A percentile compares a stretch with the other conserved stretches of the same genome.
Conservation (phyloP, 1,284 basidiomycete genomes). For the Cutaneotrichosporon sp. region DNA sequence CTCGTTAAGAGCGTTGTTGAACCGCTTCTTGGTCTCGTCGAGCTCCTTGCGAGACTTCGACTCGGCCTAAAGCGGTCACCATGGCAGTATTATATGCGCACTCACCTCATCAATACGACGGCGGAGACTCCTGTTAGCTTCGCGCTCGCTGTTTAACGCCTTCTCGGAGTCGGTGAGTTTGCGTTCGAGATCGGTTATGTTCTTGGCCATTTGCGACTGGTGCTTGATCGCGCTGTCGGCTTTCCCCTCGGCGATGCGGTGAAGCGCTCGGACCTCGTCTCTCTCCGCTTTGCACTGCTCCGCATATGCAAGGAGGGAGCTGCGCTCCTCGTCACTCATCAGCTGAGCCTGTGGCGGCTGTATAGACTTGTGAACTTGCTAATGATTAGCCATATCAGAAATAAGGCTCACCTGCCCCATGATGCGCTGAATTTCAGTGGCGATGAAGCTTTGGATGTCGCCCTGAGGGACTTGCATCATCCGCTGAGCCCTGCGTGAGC, state of each 20-base stretch:
- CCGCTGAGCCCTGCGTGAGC: background rate
- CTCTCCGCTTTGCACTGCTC: background rate
- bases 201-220: constrained; percentile 25
- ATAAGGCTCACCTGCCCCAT: background rate
- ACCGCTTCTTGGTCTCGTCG: background rate
- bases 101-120: constrained; percentile 9
- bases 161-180: constrained; percentile 7
- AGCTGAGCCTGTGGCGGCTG: too few species aligned
- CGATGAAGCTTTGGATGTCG: background rate
- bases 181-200: constrained; percentile 19
- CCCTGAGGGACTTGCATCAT: background rate
- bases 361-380: too few species aligned
- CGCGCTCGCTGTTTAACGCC: background rate
- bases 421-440: background rate
- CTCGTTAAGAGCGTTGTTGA: constrained; percentile 2
- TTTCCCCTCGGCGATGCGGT: constrained; percentile 18
- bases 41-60: background rate
- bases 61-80: constrained; percentile 3
- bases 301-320: background rate
- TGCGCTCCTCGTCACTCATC: too few species aligned
- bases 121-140: background rate
- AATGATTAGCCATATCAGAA: too few species aligned
- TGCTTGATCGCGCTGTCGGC: constrained; percentile 19
- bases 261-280: constrained; percentile 10
- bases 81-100: background rate